phyloP scores from a whole-genome alignment of 305 asterid species.

The Andrographis paniculata region DNA sequence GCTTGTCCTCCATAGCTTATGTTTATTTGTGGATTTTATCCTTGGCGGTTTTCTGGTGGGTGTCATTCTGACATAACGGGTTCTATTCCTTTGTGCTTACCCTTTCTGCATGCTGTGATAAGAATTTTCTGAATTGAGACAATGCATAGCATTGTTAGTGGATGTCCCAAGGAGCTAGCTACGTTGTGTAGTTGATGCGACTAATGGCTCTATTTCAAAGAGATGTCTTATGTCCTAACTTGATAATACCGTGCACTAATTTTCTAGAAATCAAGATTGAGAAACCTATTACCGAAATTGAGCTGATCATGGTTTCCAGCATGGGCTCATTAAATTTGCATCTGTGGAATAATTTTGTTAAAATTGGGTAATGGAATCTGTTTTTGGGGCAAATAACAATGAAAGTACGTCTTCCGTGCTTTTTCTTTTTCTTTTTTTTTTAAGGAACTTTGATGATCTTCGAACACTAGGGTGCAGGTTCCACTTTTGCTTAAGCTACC shows the following conservation, averaged over 20 bases:
- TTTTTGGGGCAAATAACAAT: no score
- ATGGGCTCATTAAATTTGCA: background rate
- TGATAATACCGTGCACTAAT: no score
- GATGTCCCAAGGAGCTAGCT: slow-evolving; percentile 9
- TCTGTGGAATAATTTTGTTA: background rate
- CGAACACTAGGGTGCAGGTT: no score
- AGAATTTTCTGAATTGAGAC: slow-evolving; percentile 7
- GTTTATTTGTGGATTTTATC: background rate
- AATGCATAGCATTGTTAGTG: background rate
- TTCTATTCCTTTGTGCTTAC: background rate
- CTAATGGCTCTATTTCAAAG: no score
- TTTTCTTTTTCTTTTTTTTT: no score
- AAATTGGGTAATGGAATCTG: background rate
- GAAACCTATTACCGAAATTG: no score
- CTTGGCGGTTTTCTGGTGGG: slow-evolving; percentile 1
- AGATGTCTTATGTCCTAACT: no score
- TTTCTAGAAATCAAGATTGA: no score
- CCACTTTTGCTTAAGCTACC: no score
- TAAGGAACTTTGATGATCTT: no score
- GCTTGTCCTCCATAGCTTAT: slow-evolving; percentile 1
- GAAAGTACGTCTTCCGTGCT: no score
- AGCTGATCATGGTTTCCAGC: background rate
- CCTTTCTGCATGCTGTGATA: slow-evolving; percentile 1
- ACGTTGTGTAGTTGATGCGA: slow-evolving; percentile 8
- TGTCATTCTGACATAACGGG: background rate